Base-by-base conservation (phyloP, 2,329 filamentous ascomycete species). In the Grosmannia serpens region DNA sequence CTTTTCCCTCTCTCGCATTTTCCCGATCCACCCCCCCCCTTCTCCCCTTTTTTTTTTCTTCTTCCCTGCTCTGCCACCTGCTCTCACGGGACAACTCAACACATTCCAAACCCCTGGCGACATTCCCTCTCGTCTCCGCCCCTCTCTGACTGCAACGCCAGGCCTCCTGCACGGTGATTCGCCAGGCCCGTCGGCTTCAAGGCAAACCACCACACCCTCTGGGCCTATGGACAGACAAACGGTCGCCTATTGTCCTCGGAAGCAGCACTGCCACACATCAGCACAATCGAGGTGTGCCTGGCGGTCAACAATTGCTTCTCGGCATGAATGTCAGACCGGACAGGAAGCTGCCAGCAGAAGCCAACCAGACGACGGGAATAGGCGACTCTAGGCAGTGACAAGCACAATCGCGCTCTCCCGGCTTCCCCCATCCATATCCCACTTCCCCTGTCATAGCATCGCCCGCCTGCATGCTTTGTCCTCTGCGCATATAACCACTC, bases 401-500 rank as follows among this genome's bases (percentile, higher is more conserved):
- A 24, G 15, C 38, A 17, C 15, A 7, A 51, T 27, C 11, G 26
- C 49, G 31, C 52, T 13, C n/a, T 50, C 26, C 52, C 52, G 52
- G 33, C 52, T 54, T 54, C 38, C 51, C 51, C 51, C 51, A 52
- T 52, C 47, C 47, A 50, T 52, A 33, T 26, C 35, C 24, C 33
- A 24, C 22, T 41, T 9, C 33, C 50, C 33, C 41, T 44, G 31
- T 38, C 27, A 35, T 1, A 26, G 33, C 38, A 47, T 33, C 17
- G 26, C 27, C 29, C 46, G 29, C 55, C 44, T 35, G 44, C 54
- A 15, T 50, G 24, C 47, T 50, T 50, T 44, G 47, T 13, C 47
- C 17, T 50, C 26, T 27, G 31, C 38, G 55, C 55, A 57, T 56
- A 51, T 57, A 57, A 57, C 47, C 46, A n/a, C 46, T 38, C 26